These are phyloP conservation scores for Aureobasidium sp. DNA, from an alignment of 2,329 filamentous ascomycete genomes.

Conservation along the genomic window DNA sequence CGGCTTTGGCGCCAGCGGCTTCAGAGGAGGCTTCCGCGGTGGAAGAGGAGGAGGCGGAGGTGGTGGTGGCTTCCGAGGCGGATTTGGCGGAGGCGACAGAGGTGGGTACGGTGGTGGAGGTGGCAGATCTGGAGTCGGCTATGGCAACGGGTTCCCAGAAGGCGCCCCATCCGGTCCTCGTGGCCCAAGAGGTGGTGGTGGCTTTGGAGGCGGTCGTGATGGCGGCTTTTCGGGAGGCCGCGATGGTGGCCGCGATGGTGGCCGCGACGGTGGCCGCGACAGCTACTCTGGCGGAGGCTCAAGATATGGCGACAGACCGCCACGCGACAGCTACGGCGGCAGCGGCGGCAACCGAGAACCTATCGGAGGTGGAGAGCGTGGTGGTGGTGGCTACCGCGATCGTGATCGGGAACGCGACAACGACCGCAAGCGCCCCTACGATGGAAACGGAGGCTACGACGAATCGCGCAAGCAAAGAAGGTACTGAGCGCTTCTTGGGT, in stretches of 20 bases:
- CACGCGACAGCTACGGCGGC: slow-evolving; percentile 52
- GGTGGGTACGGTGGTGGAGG: slow-evolving; percentile 16
- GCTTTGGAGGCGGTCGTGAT: slow-evolving; percentile 25
- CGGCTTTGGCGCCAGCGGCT: slow-evolving; percentile 40
- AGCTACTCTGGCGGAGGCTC: slow-evolving; percentile 17
- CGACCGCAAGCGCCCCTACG: slow-evolving; percentile 53
- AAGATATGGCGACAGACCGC: slow-evolving; percentile 48
- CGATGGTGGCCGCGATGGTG: slow-evolving; percentile 19
- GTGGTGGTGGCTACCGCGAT: slow-evolving; percentile 42
- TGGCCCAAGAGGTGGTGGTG: slow-evolving; percentile 18
- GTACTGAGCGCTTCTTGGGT: slow-evolving; percentile 38
- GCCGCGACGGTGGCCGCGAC: slow-evolving; percentile 21
- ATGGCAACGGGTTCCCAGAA: slow-evolving; percentile 38
- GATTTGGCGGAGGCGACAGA: slow-evolving; percentile 33
- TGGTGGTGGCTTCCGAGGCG: slow-evolving; percentile 23
- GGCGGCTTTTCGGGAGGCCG: slow-evolving; percentile 20
- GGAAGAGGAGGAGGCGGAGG: slow-evolving; percentile 29
- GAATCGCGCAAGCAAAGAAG: slow-evolving; percentile 57
- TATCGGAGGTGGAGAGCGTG: slow-evolving; percentile 30
- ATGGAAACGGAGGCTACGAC: slow-evolving; percentile 63
- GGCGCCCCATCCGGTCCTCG: slow-evolving; percentile 42
- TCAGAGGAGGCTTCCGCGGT: slow-evolving; percentile 41
- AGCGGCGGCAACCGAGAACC: slow-evolving; percentile 38
- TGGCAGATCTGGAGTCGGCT: slow-evolving; percentile 40
- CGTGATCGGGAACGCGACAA: slow-evolving; percentile 42